A percentile compares a stretch with the other conserved stretches of the same genome.
Conservation (phyloP, 208 protist genomes). For the Trypanosoma cruzi region DNA sequence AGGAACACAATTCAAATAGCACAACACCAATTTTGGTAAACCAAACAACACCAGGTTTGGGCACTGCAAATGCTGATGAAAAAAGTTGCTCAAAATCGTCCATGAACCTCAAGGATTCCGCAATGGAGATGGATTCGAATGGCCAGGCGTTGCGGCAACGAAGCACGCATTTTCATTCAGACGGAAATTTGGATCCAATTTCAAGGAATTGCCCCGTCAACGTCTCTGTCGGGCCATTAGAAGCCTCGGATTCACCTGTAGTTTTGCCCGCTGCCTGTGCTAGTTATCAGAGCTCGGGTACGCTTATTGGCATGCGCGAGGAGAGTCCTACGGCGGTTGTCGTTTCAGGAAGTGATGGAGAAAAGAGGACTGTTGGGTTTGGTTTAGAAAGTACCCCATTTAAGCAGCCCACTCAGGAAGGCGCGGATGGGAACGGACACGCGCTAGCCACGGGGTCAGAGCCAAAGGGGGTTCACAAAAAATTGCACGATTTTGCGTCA, state of each 20-base stretch:
- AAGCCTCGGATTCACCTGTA: neutral
- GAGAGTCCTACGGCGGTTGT: neutral
- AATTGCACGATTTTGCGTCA: neutral
- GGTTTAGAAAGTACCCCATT: neutral
- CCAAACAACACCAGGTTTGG: neutral
- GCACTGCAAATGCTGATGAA: neutral
- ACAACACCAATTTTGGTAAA: neutral
- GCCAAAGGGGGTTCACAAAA: too few relatives aligned
- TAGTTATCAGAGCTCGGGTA: neutral
- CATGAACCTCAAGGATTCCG: slow-evolving; percentile 12
- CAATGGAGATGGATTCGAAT: slow-evolving; percentile 9
- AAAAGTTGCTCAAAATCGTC: neutral
- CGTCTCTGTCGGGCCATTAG: slow-evolving; percentile 11
- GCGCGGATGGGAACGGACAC: too few relatives aligned
- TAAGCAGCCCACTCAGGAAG: neutral
- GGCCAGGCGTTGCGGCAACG: slow-evolving; percentile 16
- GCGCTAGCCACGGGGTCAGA: neutral
- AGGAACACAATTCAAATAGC: neutral
- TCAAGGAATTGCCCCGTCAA: slow-evolving; percentile 16
- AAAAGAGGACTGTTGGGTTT: neutral
- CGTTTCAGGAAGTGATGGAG: neutral
- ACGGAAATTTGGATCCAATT: slow-evolving; percentile 9
- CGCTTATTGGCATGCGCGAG: neutral
- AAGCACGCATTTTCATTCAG: slow-evolving; percentile 19
- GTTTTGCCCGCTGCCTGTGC: slow-evolving; percentile 6